Conservation (phyloP, 2,329 filamentous ascomycete genomes). For the Clarireedia monteithiana region DNA sequence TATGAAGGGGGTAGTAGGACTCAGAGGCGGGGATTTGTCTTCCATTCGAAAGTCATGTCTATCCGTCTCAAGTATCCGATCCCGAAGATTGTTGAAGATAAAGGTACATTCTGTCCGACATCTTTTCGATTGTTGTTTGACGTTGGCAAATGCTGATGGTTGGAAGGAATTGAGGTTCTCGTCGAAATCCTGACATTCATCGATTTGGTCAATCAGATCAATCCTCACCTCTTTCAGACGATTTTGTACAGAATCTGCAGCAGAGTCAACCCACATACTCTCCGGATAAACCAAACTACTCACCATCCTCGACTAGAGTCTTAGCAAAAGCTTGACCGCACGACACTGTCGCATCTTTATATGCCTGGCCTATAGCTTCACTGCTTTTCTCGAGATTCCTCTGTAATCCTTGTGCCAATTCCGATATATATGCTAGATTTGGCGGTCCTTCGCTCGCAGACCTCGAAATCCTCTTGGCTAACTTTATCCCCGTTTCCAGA, state of each 20-base stretch:
- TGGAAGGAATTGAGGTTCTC: constrained; percentile 24
- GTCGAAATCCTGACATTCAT: constrained; percentile 23
- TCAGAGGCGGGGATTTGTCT: constrained; percentile 5
- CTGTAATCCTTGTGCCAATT: constrained; percentile 19
- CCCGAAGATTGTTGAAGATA: constrained; percentile 20
- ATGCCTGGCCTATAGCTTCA: constrained; percentile 21
- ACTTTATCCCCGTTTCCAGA: constrained; percentile 23
- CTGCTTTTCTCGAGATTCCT: constrained; percentile 18
- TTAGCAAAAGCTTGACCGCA: constrained; percentile 21
- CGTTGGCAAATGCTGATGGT: constrained; percentile 14
- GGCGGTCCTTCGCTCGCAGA: constrained; percentile 17
- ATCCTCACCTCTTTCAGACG: constrained; percentile 24
- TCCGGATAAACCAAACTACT: constrained; percentile 8
- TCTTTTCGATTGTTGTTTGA: constrained; percentile 21
- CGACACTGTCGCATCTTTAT: constrained; percentile 16
- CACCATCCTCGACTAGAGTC: constrained; percentile 23
- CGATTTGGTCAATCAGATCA: constrained; percentile 24
- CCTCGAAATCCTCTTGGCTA: constrained; percentile 19
- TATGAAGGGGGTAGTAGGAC: not conserved
- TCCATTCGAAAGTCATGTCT: constrained; percentile 8
- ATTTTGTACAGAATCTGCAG: constrained; percentile 18
- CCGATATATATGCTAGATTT: constrained; percentile 22
- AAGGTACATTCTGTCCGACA: constrained; percentile 20
- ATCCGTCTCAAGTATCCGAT: constrained; percentile 11
- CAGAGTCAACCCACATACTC: constrained; percentile 6